Evolutionary conservation across 2,329 filamentous ascomycete species (phyloP).

Genomic region (Teratosphaeriaceae sp.): DNA sequence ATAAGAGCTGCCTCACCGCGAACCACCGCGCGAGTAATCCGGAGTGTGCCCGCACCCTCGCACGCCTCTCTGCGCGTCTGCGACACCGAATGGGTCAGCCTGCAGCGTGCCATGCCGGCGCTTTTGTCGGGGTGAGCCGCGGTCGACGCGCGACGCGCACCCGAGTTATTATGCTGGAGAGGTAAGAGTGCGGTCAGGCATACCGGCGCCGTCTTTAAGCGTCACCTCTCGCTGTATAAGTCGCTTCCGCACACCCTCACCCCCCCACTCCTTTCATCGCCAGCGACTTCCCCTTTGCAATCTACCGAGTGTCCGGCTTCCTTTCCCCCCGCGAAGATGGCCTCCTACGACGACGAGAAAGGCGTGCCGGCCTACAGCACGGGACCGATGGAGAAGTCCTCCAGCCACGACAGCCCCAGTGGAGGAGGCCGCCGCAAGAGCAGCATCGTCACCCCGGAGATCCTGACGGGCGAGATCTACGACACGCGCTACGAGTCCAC

Average conservation of each 20-base stretch:
- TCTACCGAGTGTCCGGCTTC: constrained; percentile 2
- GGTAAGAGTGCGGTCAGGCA: too few relatives aligned
- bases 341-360: constrained; percentile 4
- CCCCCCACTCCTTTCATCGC: too few relatives aligned
- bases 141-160: too few relatives aligned
- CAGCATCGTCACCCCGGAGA: constrained; percentile 15
- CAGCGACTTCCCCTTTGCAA: neutral
- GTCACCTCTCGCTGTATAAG: too few relatives aligned
- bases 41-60: too few relatives aligned
- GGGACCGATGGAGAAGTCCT: constrained; percentile 1
- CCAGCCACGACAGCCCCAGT: constrained; percentile 7
- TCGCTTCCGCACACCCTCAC: too few relatives aligned
- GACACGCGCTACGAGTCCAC: constrained; percentile 31
- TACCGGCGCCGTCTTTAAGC: too few relatives aligned
- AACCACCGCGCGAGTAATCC: neutral
- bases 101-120: neutral
- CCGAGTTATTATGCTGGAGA: too few relatives aligned
- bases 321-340: constrained; percentile 10
- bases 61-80: too few relatives aligned
- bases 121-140: too few relatives aligned
- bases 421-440: constrained; percentile 8
- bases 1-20: neutral
- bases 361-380: constrained; percentile 1
- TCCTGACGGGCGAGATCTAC: constrained; percentile 18
- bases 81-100: neutral